Base-by-base conservation (phyloP, 768 basidiomycete species). In the Trametes coccinea region DNA sequence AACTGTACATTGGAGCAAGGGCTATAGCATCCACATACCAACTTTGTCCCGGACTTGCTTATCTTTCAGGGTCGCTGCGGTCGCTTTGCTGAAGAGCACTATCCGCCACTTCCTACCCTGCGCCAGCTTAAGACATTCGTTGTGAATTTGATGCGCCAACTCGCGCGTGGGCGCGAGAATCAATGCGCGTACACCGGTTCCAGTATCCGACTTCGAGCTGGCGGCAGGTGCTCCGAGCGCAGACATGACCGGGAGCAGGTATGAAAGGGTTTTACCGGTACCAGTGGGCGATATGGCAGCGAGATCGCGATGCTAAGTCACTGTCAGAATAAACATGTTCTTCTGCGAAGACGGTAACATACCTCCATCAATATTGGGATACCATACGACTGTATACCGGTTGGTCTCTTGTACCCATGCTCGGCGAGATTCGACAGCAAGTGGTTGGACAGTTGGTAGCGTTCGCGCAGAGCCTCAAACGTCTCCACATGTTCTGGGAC, bases 261-360 rank as follows among this genome's bases (percentile, higher is more conserved):
- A 99, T 0, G 95, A 85, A 5, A 98, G 80, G 0, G 97, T 99
- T 78, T 99, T 99, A 61, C 97, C 97, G 9, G 93, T 95, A 52
- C 97, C 97, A 5, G 97, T 99, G 0, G 97, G 97, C 0, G 97
- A 97, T 17, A 98, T 90, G 31, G 95, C 96, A 55, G 92, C 88
- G 27, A 97, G 80, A 74, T 99, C 96, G 59, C 92, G 86, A 62
- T 78, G 80, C 92, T 92, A 60, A 31, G 27, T 43, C 4, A 53
- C 48, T 11, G 53, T 56, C 50, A 61, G 34, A 37, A 37, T 11
- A 31, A 11, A 44, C 33, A 33, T 5, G 30, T 7, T 8, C 33
- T 30, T 3, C 30, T 1, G 6, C 3, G 29, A 30, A 8, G 22
- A 67, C 3, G 48, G 29, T 13, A 11, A 63, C 84, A 59, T 62